Conservation (phyloP, 108 stramenopile species). For the Cyclotella choctawhatcheeana region DNA sequence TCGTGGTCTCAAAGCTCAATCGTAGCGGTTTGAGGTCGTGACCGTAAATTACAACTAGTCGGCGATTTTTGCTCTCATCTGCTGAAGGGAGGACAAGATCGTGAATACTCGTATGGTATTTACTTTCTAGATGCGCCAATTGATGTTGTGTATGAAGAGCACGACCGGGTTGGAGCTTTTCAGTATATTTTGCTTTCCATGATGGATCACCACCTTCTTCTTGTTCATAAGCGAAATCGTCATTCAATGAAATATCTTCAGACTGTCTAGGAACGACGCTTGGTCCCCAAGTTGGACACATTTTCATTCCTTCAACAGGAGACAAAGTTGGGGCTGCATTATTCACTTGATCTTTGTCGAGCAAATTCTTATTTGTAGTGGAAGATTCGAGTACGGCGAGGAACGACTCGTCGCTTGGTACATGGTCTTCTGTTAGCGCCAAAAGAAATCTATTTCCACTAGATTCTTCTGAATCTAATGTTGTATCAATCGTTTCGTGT, state of each 20-base stretch:
- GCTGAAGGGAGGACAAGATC: conserved; percentile 17
- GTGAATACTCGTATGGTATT: background rate
- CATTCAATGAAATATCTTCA: conserved; percentile 3
- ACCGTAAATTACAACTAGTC: conserved; percentile 22
- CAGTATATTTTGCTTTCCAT: conserved; percentile 3
- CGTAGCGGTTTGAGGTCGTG: conserved; percentile 17
- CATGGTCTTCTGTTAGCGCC: conserved; percentile 12
- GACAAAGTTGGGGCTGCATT: background rate
- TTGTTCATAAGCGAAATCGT: background rate
- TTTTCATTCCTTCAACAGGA: conserved; percentile 15
- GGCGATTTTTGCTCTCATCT: conserved; percentile 33
- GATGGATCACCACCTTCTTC: background rate
- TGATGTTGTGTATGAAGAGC: conserved; percentile 35
- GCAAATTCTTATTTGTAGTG: background rate
- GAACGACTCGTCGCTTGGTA: background rate
- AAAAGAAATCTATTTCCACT: conserved; percentile 14
- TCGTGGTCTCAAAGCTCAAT: conserved; percentile 27
- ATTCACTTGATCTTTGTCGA: background rate
- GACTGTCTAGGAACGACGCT: conserved; percentile 36
- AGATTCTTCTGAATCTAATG: background rate
- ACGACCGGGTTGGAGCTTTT: conserved; percentile 14
- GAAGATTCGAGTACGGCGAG: background rate
- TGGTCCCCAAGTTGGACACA: conserved; percentile 47
- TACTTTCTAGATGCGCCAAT: conserved; percentile 30
- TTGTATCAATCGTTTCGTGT: conserved; percentile 6